phyloP scores from a whole-genome alignment of 108 stramenopile genomes.

The Chaetoceros tenuissimus region DNA sequence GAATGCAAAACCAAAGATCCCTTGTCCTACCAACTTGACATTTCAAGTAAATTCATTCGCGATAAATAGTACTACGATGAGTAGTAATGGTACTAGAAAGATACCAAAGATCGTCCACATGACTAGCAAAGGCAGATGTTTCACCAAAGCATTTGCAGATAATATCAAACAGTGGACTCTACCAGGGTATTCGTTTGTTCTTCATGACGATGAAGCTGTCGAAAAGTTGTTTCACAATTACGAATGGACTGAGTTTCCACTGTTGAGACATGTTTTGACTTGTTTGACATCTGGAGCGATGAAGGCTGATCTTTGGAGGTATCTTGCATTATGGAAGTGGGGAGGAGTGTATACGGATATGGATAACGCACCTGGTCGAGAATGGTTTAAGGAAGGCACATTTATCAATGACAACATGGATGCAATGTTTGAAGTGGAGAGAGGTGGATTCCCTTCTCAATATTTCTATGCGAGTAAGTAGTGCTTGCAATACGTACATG shows the following conservation, averaged over 20 bases:
- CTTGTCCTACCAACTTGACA: not conserved
- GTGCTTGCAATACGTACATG: no score
- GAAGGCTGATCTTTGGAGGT: conserved; percentile 57
- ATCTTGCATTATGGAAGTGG: conserved; percentile 53
- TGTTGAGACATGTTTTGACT: conserved; percentile 24
- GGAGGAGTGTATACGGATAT: no score
- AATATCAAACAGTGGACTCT: conserved; percentile 38
- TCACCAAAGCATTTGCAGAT: conserved; percentile 17
- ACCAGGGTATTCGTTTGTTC: conserved; percentile 35
- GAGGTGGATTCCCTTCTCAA: conserved; percentile 31
- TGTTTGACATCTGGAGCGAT: conserved; percentile 41
- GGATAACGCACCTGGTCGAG: conserved; percentile 24
- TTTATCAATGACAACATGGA: conserved; percentile 35
- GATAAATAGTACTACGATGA: no score
- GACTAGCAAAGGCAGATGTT: conserved; percentile 43
- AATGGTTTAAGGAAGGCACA: conserved; percentile 10
- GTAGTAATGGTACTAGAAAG: conserved; percentile 6
- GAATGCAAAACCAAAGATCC: not conserved
- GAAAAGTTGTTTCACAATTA: conserved; percentile 34
- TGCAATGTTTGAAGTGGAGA: conserved; percentile 46
- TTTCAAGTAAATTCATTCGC: no score
- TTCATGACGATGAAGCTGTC: conserved; percentile 63
- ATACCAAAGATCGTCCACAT: conserved; percentile 54
- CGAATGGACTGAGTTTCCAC: no score
- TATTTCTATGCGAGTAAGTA: no score